Conservation (phyloP, 179 eudicot species). For the Sideroxylon spinosum region DNA sequence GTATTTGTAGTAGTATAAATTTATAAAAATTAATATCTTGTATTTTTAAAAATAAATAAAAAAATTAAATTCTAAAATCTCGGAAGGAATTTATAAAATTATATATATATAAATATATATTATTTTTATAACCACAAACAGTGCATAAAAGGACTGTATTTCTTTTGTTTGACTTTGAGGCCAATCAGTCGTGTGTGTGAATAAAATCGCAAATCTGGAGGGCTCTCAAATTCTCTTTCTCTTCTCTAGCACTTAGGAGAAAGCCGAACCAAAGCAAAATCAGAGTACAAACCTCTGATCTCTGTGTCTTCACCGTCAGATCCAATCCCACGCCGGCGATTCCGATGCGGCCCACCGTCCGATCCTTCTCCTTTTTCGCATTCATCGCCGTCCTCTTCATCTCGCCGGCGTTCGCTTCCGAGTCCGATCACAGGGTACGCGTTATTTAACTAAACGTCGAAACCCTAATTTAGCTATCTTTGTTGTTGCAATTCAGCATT, state of each 20-base stretch:
- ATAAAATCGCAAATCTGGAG: background rate
- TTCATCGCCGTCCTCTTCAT: conserved; percentile 32
- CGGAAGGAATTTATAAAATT: too few relatives aligned
- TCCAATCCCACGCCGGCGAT: conserved; percentile 17
- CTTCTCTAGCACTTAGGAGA: background rate
- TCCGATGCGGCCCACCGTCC: conserved; percentile 47
- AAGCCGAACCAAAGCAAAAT: background rate
- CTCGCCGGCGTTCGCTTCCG: conserved; percentile 51
- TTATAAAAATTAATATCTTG: too few relatives aligned
- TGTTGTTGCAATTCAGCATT: background rate
- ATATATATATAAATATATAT: too few relatives aligned
- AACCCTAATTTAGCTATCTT: conserved; percentile 11
- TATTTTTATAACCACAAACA: too few relatives aligned
- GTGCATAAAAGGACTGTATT: background rate
- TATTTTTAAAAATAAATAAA: too few relatives aligned
- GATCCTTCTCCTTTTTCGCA: conserved; percentile 32
- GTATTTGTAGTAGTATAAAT: too few relatives aligned
- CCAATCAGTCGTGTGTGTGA: background rate
- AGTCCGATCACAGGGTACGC: conserved; percentile 68
- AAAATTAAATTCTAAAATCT: too few relatives aligned
- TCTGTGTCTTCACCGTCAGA: conserved; percentile 10
- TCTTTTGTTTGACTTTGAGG: background rate
- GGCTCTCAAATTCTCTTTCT: too few relatives aligned
- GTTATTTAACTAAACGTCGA: background rate
- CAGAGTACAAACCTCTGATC: background rate